Percentiles rank a stretch among this genome's conserved stretches.
These are phyloP conservation scores for Psilocybe sp. DNA, from an alignment of 768 basidiomycete species.

Conservation along the genomic window DNA sequence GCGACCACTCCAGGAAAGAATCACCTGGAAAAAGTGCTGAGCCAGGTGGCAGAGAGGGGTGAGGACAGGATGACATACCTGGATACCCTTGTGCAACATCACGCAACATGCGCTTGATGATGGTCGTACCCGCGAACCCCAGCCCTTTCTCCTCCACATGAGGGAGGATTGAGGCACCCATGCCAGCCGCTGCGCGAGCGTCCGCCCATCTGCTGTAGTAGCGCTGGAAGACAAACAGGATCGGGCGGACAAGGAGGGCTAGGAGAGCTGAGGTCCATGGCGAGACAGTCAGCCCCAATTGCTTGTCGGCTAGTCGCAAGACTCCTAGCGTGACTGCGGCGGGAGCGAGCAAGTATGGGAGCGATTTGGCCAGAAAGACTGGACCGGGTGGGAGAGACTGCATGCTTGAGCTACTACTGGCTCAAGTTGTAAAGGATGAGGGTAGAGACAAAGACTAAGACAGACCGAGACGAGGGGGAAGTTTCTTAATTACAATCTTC, in stretches of 20 bases:
- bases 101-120: slow-evolving; percentile 16
- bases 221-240: slow-evolving; percentile 11
- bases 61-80: slow-evolving; percentile 17
- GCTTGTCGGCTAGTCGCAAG: neutral
- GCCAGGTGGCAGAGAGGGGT: neutral
- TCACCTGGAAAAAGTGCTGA: slow-evolving; percentile 25
- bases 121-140: slow-evolving; percentile 9
- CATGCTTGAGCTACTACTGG: too few relatives aligned
- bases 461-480: too few relatives aligned
- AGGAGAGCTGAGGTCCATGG: neutral
- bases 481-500: too few relatives aligned
- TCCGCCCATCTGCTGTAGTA: slow-evolving; percentile 12
- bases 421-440: too few relatives aligned
- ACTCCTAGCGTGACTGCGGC: too few relatives aligned
- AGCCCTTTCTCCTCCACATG: slow-evolving; percentile 24
- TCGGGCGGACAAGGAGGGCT: slow-evolving; percentile 9
- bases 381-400: too few relatives aligned
- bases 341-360: too few relatives aligned
- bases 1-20: slow-evolving; percentile 20
- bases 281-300: neutral
- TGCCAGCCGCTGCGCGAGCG: slow-evolving; percentile 14
- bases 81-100: slow-evolving; percentile 31
- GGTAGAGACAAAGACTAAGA: too few relatives aligned
- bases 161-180: slow-evolving; percentile 31
- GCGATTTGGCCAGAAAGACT: too few relatives aligned